A percentile compares a stretch with the other conserved stretches of the same genome.
phyloP scores from a whole-genome alignment of 2,329 filamentous ascomycete genomes.

The Aureobasidium pullulans region DNA sequence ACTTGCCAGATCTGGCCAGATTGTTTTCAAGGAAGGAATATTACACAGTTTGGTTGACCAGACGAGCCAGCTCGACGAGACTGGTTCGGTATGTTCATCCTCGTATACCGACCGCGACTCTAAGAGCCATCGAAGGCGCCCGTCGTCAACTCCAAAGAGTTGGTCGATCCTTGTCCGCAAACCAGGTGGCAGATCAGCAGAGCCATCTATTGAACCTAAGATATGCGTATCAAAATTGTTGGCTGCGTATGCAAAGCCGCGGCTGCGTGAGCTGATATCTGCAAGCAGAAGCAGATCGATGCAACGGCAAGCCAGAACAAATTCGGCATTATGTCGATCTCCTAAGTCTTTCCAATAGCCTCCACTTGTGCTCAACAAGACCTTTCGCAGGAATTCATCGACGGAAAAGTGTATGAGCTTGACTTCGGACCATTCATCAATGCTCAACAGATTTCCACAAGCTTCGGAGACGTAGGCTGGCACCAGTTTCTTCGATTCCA shows the following conservation, averaged over 20 bases:
- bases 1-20: no score
- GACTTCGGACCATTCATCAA: background rate
- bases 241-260: no score
- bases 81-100: no score
- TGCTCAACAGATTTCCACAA: background rate
- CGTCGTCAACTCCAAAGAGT: no score
- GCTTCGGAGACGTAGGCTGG: background rate
- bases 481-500: background rate
- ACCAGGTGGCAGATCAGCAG: accelerated
- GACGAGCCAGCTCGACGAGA: no score
- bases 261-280: no score
- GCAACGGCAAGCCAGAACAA: background rate
- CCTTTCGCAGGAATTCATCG: background rate
- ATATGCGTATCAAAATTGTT: background rate
- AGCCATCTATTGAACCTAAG: background rate
- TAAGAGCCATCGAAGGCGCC: background rate
- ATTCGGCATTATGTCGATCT: background rate
- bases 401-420: background rate
- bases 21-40: no score
- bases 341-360: background rate
- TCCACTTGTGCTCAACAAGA: background rate
- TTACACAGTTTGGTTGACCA: no score
- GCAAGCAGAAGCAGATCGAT: background rate
- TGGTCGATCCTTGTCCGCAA: background rate
- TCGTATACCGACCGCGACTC: no score